phyloP scores from a whole-genome alignment of 2,329 filamentous ascomycete genomes.

The Ophiostoma sp. region DNA sequence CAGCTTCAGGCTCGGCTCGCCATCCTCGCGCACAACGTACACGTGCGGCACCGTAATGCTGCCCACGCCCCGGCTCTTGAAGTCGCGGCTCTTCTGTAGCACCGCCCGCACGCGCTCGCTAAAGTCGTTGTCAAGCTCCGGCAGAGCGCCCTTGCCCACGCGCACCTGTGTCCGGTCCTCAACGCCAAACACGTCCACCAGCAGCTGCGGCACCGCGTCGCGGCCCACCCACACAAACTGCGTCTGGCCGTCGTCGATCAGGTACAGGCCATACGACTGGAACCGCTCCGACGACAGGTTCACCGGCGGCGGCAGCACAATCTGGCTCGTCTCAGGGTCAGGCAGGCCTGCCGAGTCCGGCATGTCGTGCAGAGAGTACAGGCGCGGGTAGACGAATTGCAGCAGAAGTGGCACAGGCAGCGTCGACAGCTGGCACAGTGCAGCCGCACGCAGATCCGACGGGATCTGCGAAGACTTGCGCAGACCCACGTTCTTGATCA shows the following conservation, averaged over 20 bases:
- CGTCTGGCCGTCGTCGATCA: slow-evolving; percentile 95
- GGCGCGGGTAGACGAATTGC: slow-evolving; percentile 82
- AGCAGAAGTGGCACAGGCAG: slow-evolving; percentile 83
- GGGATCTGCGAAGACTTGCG: slow-evolving; percentile 91
- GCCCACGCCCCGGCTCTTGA: slow-evolving; percentile 78
- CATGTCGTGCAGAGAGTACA: slow-evolving; percentile 93
- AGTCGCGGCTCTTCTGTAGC: slow-evolving; percentile 84
- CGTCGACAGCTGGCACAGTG: slow-evolving; percentile 89
- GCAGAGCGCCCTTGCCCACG: slow-evolving; percentile 82
- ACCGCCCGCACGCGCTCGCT: slow-evolving; percentile 90
- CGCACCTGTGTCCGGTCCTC: slow-evolving; percentile 77
- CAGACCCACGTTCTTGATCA: slow-evolving; percentile 94
- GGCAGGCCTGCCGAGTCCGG: slow-evolving; percentile 85
- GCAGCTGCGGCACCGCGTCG: slow-evolving; percentile 82
- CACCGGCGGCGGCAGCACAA: slow-evolving; percentile 73
- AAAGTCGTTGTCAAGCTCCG: slow-evolving; percentile 90
- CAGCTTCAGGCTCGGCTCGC: slow-evolving; percentile 87
- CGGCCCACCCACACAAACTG: slow-evolving; percentile 97
- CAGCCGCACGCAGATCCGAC: slow-evolving; percentile 86
- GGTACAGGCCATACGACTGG: slow-evolving; percentile 83
- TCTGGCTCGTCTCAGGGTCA: slow-evolving; percentile 80
- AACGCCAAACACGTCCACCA: slow-evolving; percentile 85
- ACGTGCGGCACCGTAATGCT: slow-evolving; percentile 90
- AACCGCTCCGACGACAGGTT: slow-evolving; percentile 87
- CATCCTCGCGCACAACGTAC: slow-evolving; percentile 91